These are phyloP conservation scores for Exophiala spinifera DNA, from an alignment of 2,329 filamentous ascomycete genomes.

Conservation along the genomic window DNA sequence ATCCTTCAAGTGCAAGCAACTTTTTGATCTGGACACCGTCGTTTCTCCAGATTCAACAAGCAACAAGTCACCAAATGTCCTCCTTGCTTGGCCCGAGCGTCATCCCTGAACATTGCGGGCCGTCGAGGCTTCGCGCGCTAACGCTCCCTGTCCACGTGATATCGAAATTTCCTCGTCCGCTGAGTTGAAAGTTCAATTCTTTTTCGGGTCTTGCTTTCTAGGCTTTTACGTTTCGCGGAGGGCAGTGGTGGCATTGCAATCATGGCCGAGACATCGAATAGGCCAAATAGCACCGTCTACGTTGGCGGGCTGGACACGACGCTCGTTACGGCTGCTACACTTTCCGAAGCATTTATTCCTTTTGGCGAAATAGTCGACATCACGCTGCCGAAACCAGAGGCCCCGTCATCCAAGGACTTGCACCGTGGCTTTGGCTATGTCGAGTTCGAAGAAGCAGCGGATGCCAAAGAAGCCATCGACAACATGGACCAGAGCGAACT, in stretches of 20 bases:
- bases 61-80: conserved; percentile 3
- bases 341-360: conserved; percentile 90
- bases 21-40: conserved; percentile 22
- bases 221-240: neutral
- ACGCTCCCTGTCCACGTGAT: neutral
- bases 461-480: conserved; percentile 93
- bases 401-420: conserved; percentile 70
- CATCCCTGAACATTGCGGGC: conserved; percentile 13
- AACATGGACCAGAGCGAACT: conserved; percentile 98
- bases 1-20: conserved; percentile 9
- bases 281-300: conserved; percentile 88
- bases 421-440: conserved; percentile 96
- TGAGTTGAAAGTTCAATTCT: neutral
- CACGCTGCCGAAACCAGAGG: conserved; percentile 81
- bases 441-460: conserved; percentile 80
- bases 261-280: conserved; percentile 73
- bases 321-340: conserved; percentile 65
- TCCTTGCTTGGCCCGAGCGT: conserved; percentile 13
- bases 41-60: conserved; percentile 12
- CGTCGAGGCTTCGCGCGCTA: neutral
- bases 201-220: too few species aligned
- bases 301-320: conserved; percentile 81
- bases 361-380: conserved; percentile 96
- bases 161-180: neutral
- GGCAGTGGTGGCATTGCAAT: neutral